Evolutionary conservation across 192 early-diverging fungal genomes (phyloP).

Genomic region (Bifiguratus adelaidae): DNA sequence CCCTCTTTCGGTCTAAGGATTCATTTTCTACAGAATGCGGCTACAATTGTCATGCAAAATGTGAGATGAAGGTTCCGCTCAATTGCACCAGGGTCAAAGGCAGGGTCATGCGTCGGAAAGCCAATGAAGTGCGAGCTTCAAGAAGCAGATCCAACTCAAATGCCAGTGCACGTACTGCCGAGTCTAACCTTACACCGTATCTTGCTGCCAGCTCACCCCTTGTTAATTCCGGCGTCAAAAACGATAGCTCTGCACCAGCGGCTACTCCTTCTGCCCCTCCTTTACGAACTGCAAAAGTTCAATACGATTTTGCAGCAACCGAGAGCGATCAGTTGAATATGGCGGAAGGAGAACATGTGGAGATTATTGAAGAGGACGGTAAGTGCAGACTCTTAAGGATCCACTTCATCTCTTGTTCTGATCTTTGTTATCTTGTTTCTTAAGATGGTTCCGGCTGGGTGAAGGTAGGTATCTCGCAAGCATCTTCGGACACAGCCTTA

Average conservation of each 20-base stretch:
- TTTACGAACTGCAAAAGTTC: constrained; percentile 19
- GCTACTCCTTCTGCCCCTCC: constrained; percentile 1
- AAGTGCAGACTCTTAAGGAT: constrained; percentile 4
- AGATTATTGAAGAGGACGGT: constrained; percentile 42
- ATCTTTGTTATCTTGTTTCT: neutral
- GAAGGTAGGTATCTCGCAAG: constrained; percentile 18
- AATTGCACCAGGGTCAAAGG: constrained; percentile 48
- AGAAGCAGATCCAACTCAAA: neutral
- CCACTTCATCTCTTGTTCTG: constrained; percentile 2
- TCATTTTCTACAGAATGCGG: constrained; percentile 31
- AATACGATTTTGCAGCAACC: constrained; percentile 52
- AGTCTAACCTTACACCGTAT: neutral
- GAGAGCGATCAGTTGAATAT: constrained; percentile 44
- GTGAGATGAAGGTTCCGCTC: constrained; percentile 67
- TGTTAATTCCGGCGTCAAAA: neutral
- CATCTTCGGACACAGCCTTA: neutral
- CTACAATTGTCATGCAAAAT: constrained; percentile 68
- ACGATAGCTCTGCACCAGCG: neutral
- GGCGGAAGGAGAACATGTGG: constrained; percentile 38
- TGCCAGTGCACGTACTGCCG: neutral
- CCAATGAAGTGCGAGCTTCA: neutral
- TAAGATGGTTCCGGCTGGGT: constrained; percentile 52
- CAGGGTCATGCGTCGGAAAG: constrained; percentile 26
- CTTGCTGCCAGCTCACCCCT: neutral
- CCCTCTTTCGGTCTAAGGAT: neutral